Evolutionary conservation across 352 stramenopile genomes (phyloP), one percentile per base, ranked within the genome.

Genomic region (Phytophthora pistaciae): DNA sequence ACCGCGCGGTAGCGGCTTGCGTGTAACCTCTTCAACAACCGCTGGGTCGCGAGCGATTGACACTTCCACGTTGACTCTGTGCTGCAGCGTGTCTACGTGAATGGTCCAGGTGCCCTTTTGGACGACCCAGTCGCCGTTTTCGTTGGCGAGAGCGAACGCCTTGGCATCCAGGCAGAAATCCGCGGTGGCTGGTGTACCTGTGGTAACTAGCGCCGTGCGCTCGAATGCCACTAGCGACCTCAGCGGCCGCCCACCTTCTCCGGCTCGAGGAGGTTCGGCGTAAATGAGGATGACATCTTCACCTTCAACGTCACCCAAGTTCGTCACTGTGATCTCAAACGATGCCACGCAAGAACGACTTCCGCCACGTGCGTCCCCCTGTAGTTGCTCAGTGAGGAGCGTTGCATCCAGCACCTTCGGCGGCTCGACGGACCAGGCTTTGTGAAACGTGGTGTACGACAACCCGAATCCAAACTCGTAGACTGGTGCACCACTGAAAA

Each of bases 401-500:
- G 50, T 14, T 14, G 50, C 40, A 40, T 72, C 29, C 7, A 83
- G 38, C n/a, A 70, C 56, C 20, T 7, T 44, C 0, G 49, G 53
- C 1, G 70, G 68, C 44, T 64, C 56, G 9, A 49, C 44, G 29
- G 59, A 67, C 77, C 57, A 94, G 77, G 65, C 62, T 23, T 93
- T 61, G 49, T 63, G 38, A 42, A 96, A 96, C 3, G 70, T 74
- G 36, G 82, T 93, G 77, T 96, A 98, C 50, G 83, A 95, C 20
- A 97, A 48, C 3, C 92, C 92, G 7, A 80, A 74, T 1, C 92
- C 92, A 72, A 98, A 97, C 20, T 66, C 61, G 59, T 87, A 94
- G 20, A 98, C 83, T 0, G 78, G 72, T 11, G 68, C 27, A 14
- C 84, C 91, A 14, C 60, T 82, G 75, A 89, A 95, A 56, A 97